Base-by-base conservation (phyloP, 1,284 basidiomycete genomes). In the Moesziomyces antarcticus region DNA sequence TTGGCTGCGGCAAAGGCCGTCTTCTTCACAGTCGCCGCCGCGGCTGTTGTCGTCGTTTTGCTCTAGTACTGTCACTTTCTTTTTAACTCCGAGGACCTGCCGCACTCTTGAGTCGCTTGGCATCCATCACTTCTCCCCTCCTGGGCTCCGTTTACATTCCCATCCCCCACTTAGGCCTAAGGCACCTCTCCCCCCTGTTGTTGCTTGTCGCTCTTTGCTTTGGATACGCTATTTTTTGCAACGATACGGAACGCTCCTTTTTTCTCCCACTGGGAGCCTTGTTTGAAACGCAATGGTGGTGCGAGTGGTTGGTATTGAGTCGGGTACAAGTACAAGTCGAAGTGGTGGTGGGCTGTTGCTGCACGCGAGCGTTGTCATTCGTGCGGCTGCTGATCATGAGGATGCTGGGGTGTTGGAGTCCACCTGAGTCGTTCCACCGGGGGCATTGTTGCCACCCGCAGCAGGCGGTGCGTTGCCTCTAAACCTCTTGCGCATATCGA, bases 401-500 rank as follows among this genome's bases (percentile, higher is more conserved):
- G 48, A 40, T 35, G 44, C 40, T 8, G 59, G 45, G 9, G 24
- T 50, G 8, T 52, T 18, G 16, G 56, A 25, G 25, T 73, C 61
- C 25, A 77, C 57, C 35, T 59, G 52, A 41, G 55, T 64, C 22
- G 70, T 78, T 18, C 74, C 76, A 1, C 76, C 76, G 3, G 76
- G 70, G 0, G 76, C 53, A 33, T 70, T 70, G 21, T 60, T 76
- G 7, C 35, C 50, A 14, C 58, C 33, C 13, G 70, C 60, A n/a
- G 64, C 54, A 14, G 76, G 60, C 1, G 76, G 67, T 7, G 73
- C 74, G 42, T 76, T 78, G 1, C 76, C 76, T 27, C 76, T 67
- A 25, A 78, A 78, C 24, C 76, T 40, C 45, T 78, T 78, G 16
- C 76, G 46, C 76, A 78, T 78, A 45, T 78, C 76, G 30, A 78